A percentile compares a stretch with the other conserved stretches of the same genome.
Evolutionary conservation across 176 grass and related monocot genomes (phyloP).

Genomic region (Guadua angustifolia): DNA sequence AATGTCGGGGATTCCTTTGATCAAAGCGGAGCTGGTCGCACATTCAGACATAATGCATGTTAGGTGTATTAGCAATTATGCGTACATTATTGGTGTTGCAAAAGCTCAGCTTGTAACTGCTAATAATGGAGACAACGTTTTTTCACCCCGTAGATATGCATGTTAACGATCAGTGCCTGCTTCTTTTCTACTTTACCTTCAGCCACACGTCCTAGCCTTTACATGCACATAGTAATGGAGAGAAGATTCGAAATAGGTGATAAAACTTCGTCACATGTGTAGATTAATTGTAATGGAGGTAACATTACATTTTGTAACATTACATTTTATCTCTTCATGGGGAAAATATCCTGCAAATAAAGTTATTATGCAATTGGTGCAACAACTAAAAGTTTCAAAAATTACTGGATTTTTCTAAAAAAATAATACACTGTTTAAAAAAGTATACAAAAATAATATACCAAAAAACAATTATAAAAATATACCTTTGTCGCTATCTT

Average conservation of each 20-base stretch:
- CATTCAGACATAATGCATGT: slow-evolving; percentile 29
- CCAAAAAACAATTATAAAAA: no score
- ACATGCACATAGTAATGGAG: background rate
- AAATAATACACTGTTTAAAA: no score
- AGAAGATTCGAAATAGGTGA: background rate
- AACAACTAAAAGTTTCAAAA: no score
- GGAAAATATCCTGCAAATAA: no score
- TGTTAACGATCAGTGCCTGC: background rate
- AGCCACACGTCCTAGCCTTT: background rate
- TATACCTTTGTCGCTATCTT: no score
- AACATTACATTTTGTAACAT: background rate
- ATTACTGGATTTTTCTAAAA: no score
- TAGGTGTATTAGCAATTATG: slow-evolving; percentile 46
- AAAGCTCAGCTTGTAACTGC: background rate
- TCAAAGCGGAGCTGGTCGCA: slow-evolving; percentile 18
- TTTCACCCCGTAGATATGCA: background rate
- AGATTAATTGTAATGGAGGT: no score
- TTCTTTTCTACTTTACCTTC: background rate
- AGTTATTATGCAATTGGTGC: no score
- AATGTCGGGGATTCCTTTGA: background rate
- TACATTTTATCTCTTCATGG: no score
- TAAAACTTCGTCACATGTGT: background rate
- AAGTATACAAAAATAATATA: no score
- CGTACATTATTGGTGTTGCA: slow-evolving; percentile 14
- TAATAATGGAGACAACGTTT: slow-evolving; percentile 4